Conservation (phyloP, 768 basidiomycete genomes). For the Pisolithus sp. region DNA sequence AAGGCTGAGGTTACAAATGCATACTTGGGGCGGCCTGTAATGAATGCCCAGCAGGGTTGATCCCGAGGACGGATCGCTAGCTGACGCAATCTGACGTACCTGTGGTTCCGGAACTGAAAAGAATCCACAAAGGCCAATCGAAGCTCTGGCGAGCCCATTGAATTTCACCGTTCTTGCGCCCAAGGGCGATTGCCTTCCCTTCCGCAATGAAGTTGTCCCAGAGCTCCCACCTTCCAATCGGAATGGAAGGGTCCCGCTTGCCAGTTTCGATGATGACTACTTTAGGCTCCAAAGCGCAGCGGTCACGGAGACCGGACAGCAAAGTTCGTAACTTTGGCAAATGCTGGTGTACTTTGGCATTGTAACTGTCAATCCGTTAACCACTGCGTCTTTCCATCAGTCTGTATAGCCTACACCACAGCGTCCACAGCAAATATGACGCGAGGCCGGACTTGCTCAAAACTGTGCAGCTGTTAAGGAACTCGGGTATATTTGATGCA, state of each 20-base stretch:
- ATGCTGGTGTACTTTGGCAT: slow-evolving; percentile 63
- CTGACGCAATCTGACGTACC: slow-evolving; percentile 30
- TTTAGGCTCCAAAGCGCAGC: slow-evolving; percentile 33
- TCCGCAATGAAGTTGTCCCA: slow-evolving; percentile 50
- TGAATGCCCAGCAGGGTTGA: not conserved
- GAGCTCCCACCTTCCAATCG: slow-evolving; percentile 35
- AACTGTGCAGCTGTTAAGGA: slow-evolving; percentile 29
- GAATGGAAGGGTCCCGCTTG: slow-evolving; percentile 24
- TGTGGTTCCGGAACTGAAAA: slow-evolving; percentile 82
- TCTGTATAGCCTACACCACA: slow-evolving; percentile 46
- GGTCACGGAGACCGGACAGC: slow-evolving; percentile 42
- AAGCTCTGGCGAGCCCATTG: slow-evolving; percentile 57
- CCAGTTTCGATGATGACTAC: slow-evolving; percentile 53
- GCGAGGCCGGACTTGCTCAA: slow-evolving; percentile 73
- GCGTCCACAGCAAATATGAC: slow-evolving; percentile 70
- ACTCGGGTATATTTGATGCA: slow-evolving; percentile 4
- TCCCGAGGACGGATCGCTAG: not conserved
- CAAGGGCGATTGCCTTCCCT: slow-evolving; percentile 41
- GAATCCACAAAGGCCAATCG: slow-evolving; percentile 79
- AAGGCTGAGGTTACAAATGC: slow-evolving; percentile 11
- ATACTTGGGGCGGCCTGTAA: slow-evolving; percentile 48
- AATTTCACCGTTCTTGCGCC: slow-evolving; percentile 54
- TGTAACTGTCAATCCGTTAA: slow-evolving; percentile 44
- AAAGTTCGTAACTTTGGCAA: slow-evolving; percentile 56
- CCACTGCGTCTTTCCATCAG: not conserved